Evolutionary conservation across 139 green algal genomes (phyloP), one percentile per base, ranked within the genome.

Genomic region (Desmodesmus armatus): DNA sequence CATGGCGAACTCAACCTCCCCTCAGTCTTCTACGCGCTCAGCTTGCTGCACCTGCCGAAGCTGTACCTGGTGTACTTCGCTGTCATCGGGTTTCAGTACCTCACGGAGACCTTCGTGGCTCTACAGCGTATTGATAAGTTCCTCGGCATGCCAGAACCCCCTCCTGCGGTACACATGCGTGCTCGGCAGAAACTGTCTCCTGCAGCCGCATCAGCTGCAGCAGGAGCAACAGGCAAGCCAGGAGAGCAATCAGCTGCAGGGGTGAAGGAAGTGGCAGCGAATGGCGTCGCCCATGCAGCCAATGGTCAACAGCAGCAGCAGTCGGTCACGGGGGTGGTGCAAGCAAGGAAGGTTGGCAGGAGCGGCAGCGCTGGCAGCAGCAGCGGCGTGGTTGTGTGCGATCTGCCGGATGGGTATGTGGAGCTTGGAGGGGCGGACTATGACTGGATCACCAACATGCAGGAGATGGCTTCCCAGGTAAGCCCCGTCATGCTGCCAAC

Each of bases 91-190:
- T 88, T 97, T 27, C 90, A 96, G 63, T 88, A 73, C 7, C 15
- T 90, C 7, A 90, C 87, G 5, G 94, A 97, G 90, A 87, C 94
- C 40, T 79, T 83, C 2, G 84, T 97, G 5, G 91, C 90, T 3
- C 47, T 97, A 80, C 78, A 84, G 43, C 89, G 95, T 43, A 91
- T 98, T 51, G 92, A 92, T 67, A 82, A 72, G 43, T 98, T 98
- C 86, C 89, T 98, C 19, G 83, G 72, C 3, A 89, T 93, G 53
- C 89, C 90, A 7, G 94, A 98, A 88, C 93, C 95, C 1, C 90
- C 89, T 27, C 73, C 88, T 25, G 91, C 90, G 0, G 58, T 79
- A 15, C 75, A 85, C 60, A 53, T 74, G 37, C 71, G 55, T 6
- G 69, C 51, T 19, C 66, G 37, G 44, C 39, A 40, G n/a, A 31